phyloP scores from a whole-genome alignment of 2,329 filamentous ascomycete genomes.

The Arthrocladium fulminans region DNA sequence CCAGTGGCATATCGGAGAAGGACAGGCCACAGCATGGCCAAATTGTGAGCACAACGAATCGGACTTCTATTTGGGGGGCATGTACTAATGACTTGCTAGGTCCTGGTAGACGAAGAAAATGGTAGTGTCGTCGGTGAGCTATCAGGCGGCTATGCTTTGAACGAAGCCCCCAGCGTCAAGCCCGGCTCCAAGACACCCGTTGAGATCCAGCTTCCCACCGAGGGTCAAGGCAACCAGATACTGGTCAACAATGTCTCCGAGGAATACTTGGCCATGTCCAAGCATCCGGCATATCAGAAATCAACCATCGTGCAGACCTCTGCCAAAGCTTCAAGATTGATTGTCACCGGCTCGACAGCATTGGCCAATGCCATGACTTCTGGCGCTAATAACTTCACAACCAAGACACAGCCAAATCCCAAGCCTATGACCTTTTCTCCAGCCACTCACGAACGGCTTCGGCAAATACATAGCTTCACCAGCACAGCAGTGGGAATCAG shows the following conservation, averaged over 20 bases:
- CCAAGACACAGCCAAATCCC: slow-evolving; percentile 64
- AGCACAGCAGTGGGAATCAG: slow-evolving; percentile 68
- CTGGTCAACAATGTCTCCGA: slow-evolving; percentile 41
- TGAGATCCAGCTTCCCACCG: slow-evolving; percentile 38
- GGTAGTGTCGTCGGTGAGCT: slow-evolving; percentile 91
- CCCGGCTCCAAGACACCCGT: slow-evolving; percentile 82
- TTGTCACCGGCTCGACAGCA: slow-evolving; percentile 77
- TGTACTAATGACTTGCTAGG: slow-evolving; percentile 59
- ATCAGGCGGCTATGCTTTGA: slow-evolving; percentile 67
- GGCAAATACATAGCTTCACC: slow-evolving; percentile 84
- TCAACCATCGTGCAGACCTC: slow-evolving; percentile 81
- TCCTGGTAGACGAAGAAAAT: slow-evolving; percentile 90
- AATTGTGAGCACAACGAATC: slow-evolving; percentile 26
- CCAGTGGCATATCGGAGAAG: slow-evolving; percentile 21
- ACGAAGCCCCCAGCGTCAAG: slow-evolving; percentile 66
- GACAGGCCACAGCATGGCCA: slow-evolving; percentile 21
- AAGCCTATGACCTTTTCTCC: slow-evolving; percentile 85
- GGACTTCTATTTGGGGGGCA: slow-evolving; percentile 26
- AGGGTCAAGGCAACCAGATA: slow-evolving; percentile 40
- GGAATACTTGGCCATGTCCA: slow-evolving; percentile 62
- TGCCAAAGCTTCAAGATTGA: slow-evolving; percentile 76
- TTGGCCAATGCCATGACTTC: slow-evolving; percentile 68
- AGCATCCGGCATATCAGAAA: slow-evolving; percentile 86
- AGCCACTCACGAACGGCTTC: slow-evolving; percentile 71
- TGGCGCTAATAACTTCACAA: slow-evolving; percentile 71